Evolutionary conservation across 129 eudicot genomes (phyloP).

Genomic region (Arctium minus): DNA sequence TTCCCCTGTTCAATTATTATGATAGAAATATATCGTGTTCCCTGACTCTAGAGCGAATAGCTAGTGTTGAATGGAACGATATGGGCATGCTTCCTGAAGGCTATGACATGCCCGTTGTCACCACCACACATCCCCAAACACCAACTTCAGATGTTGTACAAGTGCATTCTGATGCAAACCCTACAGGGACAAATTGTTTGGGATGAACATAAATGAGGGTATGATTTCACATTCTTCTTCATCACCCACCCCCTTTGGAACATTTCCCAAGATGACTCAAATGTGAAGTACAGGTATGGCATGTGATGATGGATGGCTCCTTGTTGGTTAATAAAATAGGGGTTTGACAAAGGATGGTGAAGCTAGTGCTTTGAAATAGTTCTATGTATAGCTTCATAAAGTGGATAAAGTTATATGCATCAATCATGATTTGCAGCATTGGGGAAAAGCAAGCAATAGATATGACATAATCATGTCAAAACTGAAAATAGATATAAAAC

Average conservation of each 20-base stretch:
- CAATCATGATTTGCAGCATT: too few relatives aligned
- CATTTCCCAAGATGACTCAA: background rate
- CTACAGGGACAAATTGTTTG: constrained; percentile 24
- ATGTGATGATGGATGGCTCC: background rate
- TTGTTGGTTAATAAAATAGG: too few relatives aligned
- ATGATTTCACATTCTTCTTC: constrained; percentile 1
- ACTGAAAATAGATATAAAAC: too few relatives aligned
- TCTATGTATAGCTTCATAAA: too few relatives aligned
- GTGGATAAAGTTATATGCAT: too few relatives aligned
- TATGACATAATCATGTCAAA: too few relatives aligned
- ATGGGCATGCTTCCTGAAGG: constrained; percentile 44
- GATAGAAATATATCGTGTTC: constrained; percentile 13
- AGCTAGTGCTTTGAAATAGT: too few relatives aligned
- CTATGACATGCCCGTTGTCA: constrained; percentile 32
- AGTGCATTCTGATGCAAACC: too few relatives aligned
- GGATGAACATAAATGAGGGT: constrained; percentile 9
- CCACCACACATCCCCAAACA: constrained; percentile 50
- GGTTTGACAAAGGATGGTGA: too few relatives aligned
- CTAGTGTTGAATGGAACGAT: constrained; percentile 62
- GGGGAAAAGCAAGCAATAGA: too few relatives aligned
- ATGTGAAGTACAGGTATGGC: constrained; percentile 29
- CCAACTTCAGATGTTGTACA: constrained; percentile 43
- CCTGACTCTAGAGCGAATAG: constrained; percentile 46
- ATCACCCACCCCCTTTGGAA: background rate
- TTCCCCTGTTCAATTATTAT: too few relatives aligned